Evolutionary conservation across 202 grass and related monocot genomes (phyloP), one percentile per base, ranked within the genome.

Genomic region (Elaeis oleifera): DNA sequence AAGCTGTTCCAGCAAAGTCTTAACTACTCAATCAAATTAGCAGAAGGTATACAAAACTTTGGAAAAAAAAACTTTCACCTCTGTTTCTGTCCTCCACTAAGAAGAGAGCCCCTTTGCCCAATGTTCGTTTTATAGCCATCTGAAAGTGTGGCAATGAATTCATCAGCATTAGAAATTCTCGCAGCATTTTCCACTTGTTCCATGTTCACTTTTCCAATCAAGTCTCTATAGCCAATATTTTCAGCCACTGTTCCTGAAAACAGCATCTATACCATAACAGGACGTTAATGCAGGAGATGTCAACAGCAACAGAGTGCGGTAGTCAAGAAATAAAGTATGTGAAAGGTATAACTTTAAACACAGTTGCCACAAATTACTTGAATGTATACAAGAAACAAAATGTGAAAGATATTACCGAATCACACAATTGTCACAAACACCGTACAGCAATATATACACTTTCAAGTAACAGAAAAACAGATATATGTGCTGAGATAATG

Each of bases 61-160:
- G 6, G 32, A 9, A 36, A n/a, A 19, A 3, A 58, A 50, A n/a
- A 50, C 39, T 25, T 49, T 71, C 66, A 88, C 89, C 89, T 87
- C 66, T 94, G 89, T 56, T 94, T 94, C 63, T 94, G 89, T 23
- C 89, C 89, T 58, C 84, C 89, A 36, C 89, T 94, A 53, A 94
- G 76, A 66, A 74, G 74, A 54, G 89, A 94, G 50, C 84, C 84
- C 71, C 78, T 76, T 18, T 84, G 81, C 63, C 89, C 89, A 61
- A 94, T 65, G 79, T 82, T 82, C 17, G 84, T 84, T 60, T 74
- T 0, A 16, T 85, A 94, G 65, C 81, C 78, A 60, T 87, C 51
- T 61, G 84, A 75, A 74, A 88, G 59, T 51, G 69, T 76, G 57
- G 69, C 76, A 70, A 88, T 94, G 65, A 88, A 94, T 71, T 84